These are phyloP conservation scores for Oryza punctata DNA, from an alignment of 176 grass and related monocot genomes.

Conservation along the genomic window DNA sequence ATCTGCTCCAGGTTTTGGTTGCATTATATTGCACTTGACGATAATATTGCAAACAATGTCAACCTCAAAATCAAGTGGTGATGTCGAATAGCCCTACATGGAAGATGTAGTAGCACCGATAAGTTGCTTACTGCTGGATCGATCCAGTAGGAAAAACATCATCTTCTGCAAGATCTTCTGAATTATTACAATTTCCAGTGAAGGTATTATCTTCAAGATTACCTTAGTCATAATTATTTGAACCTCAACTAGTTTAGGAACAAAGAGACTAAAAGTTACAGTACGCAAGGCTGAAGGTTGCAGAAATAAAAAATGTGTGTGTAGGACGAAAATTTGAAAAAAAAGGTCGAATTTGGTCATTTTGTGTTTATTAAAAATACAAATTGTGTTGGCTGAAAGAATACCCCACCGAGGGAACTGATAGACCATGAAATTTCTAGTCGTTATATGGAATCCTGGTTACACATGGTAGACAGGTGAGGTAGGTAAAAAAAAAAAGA, in stretches of 20 bases:
- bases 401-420: no score
- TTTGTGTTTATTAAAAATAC: no score
- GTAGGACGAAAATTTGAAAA: no score
- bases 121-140: neutral
- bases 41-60: neutral
- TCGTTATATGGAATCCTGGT: no score
- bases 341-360: no score
- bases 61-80: conserved; percentile 4
- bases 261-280: neutral
- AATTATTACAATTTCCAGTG: neutral
- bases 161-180: neutral
- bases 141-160: conserved; percentile 35
- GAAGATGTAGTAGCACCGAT: neutral
- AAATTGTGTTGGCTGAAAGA: no score
- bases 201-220: neutral
- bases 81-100: neutral
- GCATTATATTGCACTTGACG: neutral
- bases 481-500: neutral
- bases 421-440: no score
- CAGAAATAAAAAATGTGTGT: no score
- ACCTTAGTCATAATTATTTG: neutral
- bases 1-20: neutral
- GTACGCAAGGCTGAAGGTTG: no score
- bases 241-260: neutral
- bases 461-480: no score